Conservation (phyloP, 2,329 filamentous ascomycete species). For the Aspergillus costaricaensis region DNA sequence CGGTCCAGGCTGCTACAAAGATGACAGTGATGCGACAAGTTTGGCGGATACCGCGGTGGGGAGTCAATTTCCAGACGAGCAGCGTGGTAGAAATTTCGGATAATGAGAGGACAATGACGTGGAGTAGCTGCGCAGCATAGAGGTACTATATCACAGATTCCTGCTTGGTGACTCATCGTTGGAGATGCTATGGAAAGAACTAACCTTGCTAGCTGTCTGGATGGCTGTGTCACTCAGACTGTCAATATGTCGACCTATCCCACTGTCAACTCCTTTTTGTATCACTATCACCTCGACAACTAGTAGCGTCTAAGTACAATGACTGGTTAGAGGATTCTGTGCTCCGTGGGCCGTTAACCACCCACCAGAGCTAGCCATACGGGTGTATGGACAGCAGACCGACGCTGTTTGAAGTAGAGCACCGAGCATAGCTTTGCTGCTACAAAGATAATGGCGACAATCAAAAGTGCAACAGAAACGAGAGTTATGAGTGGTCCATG, state of each 20-base stretch:
- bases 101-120: slow-evolving; percentile 10
- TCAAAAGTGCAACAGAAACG: slow-evolving; percentile 15
- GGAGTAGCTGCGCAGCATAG: slow-evolving; percentile 15
- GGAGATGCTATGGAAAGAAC: no score
- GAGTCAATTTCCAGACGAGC: slow-evolving; percentile 23
- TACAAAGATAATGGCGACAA: slow-evolving; percentile 17
- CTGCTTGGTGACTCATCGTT: not conserved
- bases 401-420: slow-evolving; percentile 21
- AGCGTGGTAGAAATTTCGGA: slow-evolving; percentile 21
- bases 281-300: slow-evolving; percentile 14
- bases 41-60: slow-evolving; percentile 15
- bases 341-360: not conserved
- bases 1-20: slow-evolving; percentile 16
- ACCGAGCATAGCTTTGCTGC: slow-evolving; percentile 16
- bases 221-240: slow-evolving; percentile 3
- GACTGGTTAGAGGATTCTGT: no score
- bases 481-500: slow-evolving; percentile 16
- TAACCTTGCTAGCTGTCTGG: slow-evolving; percentile 13
- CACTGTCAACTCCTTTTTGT: slow-evolving; percentile 17
- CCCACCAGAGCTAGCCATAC: slow-evolving; percentile 19
- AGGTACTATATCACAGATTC: not conserved
- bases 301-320: not conserved
- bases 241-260: slow-evolving; percentile 12
- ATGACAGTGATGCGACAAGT: slow-evolving; percentile 18
- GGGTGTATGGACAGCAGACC: slow-evolving; percentile 14